Conservation (phyloP, 2,329 filamentous ascomycete species). For the Xylaria arbuscula region DNA sequence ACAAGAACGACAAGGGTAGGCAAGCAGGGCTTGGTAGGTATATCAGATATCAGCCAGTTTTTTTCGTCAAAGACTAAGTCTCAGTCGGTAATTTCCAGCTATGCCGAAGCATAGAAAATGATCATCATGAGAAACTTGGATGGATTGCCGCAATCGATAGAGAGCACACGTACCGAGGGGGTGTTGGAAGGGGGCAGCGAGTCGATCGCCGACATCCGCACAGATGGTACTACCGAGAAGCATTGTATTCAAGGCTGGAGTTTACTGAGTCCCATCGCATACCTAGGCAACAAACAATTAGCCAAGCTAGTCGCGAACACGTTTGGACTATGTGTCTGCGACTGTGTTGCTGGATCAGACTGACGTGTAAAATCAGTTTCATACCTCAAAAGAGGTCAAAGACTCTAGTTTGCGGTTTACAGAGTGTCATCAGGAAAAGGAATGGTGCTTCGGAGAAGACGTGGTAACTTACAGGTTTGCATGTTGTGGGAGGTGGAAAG, state of each 20-base stretch:
- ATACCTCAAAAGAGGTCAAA: conserved; percentile 82
- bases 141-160: not conserved
- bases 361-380: conserved; percentile 94
- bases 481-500: conserved; percentile 23
- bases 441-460: not conserved
- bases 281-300: conserved; percentile 40
- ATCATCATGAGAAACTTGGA: conserved; percentile 67
- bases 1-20: not conserved
- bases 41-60: conserved; percentile 86
- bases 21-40: not conserved
- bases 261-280: conserved; percentile 18
- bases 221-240: conserved; percentile 20
- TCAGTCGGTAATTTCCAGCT: conserved; percentile 99
- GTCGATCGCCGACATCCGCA: not conserved
- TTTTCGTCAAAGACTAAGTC: conserved; percentile 78
- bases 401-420: conserved; percentile 90
- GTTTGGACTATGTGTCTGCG: conserved; percentile 3
- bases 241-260: not conserved
- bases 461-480: conserved; percentile 37
- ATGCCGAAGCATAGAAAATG: conserved; percentile 73
- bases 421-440: conserved; percentile 75
- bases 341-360: conserved; percentile 72
- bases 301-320: conserved; percentile 34
- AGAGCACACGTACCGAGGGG: conserved; percentile 32
- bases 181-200: not conserved